These are phyloP conservation scores for Candida smagusa DNA, from an alignment of 1,139 yeast species.

Conservation along the genomic window DNA sequence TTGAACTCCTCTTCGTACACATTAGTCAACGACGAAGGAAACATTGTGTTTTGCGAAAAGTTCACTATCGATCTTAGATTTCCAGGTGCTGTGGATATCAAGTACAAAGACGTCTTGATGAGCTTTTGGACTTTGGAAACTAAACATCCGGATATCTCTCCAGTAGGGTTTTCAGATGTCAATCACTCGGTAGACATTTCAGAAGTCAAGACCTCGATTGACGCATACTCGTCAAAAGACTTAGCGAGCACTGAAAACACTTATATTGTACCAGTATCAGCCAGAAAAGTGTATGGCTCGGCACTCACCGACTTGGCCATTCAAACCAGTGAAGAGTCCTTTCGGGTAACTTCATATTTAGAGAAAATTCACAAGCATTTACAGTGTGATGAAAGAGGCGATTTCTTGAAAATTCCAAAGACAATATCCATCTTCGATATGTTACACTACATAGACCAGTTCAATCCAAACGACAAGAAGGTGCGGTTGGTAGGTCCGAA, in stretches of 20 bases:
- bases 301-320: conserved; percentile 30
- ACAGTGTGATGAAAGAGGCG: conserved; percentile 46
- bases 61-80: conserved; percentile 48
- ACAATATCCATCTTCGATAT: conserved; percentile 51
- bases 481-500: background rate
- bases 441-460: conserved; percentile 12
- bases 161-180: conserved; percentile 37
- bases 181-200: no score
- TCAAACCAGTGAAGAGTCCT: conserved; percentile 16
- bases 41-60: conserved; percentile 46
- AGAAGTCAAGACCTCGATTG: no score
- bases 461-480: background rate
- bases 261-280: conserved; percentile 33
- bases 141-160: conserved; percentile 33
- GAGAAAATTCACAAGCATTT: conserved; percentile 53
- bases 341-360: conserved; percentile 29
- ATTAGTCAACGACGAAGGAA: conserved; percentile 55
- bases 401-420: conserved; percentile 36
- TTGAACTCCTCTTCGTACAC: conserved; percentile 39
- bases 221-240: no score
- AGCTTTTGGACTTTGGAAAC: conserved; percentile 30
- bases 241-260: conserved; percentile 32
- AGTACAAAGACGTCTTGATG: conserved; percentile 17
- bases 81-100: conserved; percentile 49
- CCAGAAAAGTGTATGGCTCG: conserved; percentile 29